phyloP scores from a whole-genome alignment of 768 basidiomycete genomes.

The Suillus clintonianus region DNA sequence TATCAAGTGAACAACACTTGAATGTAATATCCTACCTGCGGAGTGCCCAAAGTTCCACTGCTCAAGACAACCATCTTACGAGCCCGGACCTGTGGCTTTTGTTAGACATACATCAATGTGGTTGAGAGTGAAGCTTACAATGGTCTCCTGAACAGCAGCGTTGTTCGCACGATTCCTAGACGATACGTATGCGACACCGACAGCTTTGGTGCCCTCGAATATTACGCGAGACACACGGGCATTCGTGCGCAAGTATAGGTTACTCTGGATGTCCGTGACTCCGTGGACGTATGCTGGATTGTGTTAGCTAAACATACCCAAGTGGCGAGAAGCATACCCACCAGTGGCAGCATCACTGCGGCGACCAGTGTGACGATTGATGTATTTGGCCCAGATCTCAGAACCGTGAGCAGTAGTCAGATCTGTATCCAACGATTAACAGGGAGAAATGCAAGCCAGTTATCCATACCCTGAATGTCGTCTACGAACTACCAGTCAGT shows the following conservation, averaged over 20 bases:
- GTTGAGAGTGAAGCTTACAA: conserved; percentile 32
- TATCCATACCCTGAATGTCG: conserved; percentile 55
- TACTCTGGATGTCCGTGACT: conserved; percentile 67
- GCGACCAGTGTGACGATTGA: conserved; percentile 72
- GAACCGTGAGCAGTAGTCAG: conserved; percentile 59
- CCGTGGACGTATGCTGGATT: conserved; percentile 63
- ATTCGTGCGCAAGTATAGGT: conserved; percentile 67
- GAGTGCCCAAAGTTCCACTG: conserved; percentile 68
- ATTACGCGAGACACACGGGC: conserved; percentile 69
- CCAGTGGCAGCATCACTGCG: conserved; percentile 73
- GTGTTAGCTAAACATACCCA: neutral
- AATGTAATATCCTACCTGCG: conserved; percentile 37
- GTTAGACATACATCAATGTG: conserved; percentile 1
- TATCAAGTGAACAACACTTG: neutral
- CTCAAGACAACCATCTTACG: conserved; percentile 69
- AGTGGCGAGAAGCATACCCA: conserved; percentile 20
- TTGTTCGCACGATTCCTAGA: conserved; percentile 57
- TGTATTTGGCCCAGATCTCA: conserved; percentile 78
- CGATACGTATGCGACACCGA: conserved; percentile 71
- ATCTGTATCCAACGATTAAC: conserved; percentile 36
- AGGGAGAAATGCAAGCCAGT: neutral
- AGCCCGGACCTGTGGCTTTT: conserved; percentile 42
- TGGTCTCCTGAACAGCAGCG: conserved; percentile 56
- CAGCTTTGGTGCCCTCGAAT: conserved; percentile 71
- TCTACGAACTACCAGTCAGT: conserved; percentile 36